A percentile compares a stretch with the other conserved stretches of the same genome.
Evolutionary conservation across 495 filamentous ascomycete species (phyloP).

Genomic region (Annulohypoxylon moriforme): DNA sequence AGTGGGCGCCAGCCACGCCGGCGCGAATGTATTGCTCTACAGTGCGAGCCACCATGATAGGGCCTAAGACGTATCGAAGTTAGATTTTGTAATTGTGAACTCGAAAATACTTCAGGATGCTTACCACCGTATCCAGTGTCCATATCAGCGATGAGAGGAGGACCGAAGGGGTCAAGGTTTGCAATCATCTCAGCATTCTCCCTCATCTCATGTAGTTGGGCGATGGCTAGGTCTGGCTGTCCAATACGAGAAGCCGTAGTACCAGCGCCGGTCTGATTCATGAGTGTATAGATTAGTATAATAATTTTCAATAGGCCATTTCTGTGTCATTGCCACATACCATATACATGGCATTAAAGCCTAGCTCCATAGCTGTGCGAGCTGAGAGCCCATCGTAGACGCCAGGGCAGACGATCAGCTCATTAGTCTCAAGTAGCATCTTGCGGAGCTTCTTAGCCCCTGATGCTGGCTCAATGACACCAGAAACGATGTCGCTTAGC

Average conservation of each 20-base stretch:
- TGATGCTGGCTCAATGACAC: constrained; percentile 47
- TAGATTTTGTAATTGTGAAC: not conserved
- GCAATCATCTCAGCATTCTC: constrained; percentile 75
- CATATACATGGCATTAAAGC: constrained; percentile 75
- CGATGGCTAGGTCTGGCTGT: constrained; percentile 71
- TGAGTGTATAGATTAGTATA: not conserved
- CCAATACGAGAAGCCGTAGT: constrained; percentile 71
- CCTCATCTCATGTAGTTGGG: constrained; percentile 70
- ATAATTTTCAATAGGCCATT: not conserved
- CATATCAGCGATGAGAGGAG: constrained; percentile 73
- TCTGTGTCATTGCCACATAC: constrained; percentile 50
- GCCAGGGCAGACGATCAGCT: constrained; percentile 68
- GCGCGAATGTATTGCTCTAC: constrained; percentile 72
- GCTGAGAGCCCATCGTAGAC: constrained; percentile 77
- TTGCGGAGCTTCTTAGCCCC: constrained; percentile 61
- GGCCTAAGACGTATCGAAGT: constrained; percentile 51
- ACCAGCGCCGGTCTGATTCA: constrained; percentile 70
- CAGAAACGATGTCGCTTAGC: constrained; percentile 34
- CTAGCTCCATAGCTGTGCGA: constrained; percentile 69
- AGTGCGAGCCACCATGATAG: constrained; percentile 68
- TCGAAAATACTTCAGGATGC: not conserved
- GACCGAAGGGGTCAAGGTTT: constrained; percentile 65
- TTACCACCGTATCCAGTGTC: constrained; percentile 71
- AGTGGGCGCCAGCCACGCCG: constrained; percentile 74
- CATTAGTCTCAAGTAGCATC: constrained; percentile 51